These are phyloP conservation scores for Rhodamnia rubescens DNA, from an alignment of 345 rosid genomes.

Conservation along the genomic window DNA sequence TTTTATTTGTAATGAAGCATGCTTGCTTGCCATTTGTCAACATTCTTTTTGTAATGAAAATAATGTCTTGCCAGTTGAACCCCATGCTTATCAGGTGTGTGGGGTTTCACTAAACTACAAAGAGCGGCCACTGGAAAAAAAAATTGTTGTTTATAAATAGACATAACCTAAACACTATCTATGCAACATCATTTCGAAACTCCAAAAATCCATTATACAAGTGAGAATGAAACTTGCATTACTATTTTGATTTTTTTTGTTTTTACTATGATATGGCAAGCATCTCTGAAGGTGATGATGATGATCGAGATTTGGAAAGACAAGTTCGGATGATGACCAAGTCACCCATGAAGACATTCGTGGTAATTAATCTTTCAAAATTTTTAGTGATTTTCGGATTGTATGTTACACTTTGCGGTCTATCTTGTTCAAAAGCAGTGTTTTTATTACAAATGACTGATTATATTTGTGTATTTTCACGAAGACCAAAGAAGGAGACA, in stretches of 20 bases:
- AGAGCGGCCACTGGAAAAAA: not conserved
- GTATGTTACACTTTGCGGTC: not conserved
- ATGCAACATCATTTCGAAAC: not conserved
- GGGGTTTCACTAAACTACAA: not conserved
- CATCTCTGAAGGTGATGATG: not conserved
- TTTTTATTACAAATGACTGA: not conserved
- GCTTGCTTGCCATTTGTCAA: not conserved
- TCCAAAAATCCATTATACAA: not conserved
- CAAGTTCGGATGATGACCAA: not conserved
- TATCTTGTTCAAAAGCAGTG: not conserved
- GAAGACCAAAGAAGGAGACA: not conserved
- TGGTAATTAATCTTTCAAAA: not conserved
- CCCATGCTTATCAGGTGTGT: not conserved
- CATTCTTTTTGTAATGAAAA: not conserved
- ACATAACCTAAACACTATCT: not conserved
- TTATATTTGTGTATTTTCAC: not conserved
- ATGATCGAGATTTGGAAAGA: not conserved
- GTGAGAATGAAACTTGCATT: not conserved
- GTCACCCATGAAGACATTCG: not conserved
- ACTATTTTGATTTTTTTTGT: not conserved
- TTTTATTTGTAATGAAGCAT: too few relatives aligned
- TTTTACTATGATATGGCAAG: not conserved
- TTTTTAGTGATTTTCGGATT: not conserved
- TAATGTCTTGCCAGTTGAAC: not conserved
- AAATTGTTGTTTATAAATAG: not conserved